Evolutionary conservation across 257 asterid genomes (phyloP), one percentile per base, ranked within the genome.

Genomic region (Solanum appendiculatum): DNA sequence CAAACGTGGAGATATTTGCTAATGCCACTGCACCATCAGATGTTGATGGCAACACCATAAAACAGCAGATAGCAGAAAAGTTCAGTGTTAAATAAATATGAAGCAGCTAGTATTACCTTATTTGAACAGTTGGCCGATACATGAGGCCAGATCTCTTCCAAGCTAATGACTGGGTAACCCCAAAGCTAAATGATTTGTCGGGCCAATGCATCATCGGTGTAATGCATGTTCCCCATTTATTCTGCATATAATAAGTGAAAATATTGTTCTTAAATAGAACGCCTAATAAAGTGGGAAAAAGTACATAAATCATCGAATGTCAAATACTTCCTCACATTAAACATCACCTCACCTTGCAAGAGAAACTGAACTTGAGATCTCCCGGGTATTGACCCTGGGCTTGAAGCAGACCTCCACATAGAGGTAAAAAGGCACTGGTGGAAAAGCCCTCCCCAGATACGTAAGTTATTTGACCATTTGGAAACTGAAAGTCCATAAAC

Each of bases 131-230:
- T 44, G 99, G 99, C 88, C 98, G 92, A 89, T 92, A 91, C 96
- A 97, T 91, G 90, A 97, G 98, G 88, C 99, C 99, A 84, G 98
- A 93, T 92, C 99, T 94, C 95, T 94, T 95, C 99, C 99, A 97
- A 89, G 98, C 99, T 87, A 97, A 91, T 36, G 99, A 93, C 91
- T 96, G 99, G 82, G 95, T 93, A 87, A 97, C 80, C 72, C 96
- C 96, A 90, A 95, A 89, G 72, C 98, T 91, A 90, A 95, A 94
- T 82, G 99, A 96, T 88, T 92, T 97, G 87, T 97, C 98, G 46
- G 99, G 99, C 98, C 94, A 96, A 89, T 94, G 99, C 84, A 94
- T 70, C 84, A 92, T 90, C 46, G 99, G 99, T 48, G 97, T 93
- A 85, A 97, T 86, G 88, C 95, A 90, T 39, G 99, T 97, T 75